A percentile compares a stretch with the other conserved stretches of the same genome.
phyloP scores from a whole-genome alignment of 352 stramenopile species.

The Phytophthora hibernalis region DNA sequence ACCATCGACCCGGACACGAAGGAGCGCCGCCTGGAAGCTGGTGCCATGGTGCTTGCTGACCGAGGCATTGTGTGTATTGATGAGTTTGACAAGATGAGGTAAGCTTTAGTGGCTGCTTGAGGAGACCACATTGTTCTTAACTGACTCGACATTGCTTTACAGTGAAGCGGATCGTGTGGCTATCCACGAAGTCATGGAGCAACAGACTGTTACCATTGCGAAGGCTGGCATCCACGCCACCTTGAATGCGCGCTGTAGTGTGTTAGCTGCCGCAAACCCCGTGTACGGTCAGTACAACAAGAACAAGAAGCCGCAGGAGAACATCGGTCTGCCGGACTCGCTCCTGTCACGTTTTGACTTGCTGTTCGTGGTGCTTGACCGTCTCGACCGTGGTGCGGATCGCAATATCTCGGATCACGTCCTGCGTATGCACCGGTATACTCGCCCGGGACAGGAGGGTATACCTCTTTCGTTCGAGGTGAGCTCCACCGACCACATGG shows the following conservation, averaged over 20 bases:
- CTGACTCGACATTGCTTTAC: conserved; percentile 27
- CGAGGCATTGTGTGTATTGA: conserved; percentile 99
- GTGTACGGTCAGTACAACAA: conserved; percentile 99
- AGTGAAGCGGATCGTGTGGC: conserved; percentile 97
- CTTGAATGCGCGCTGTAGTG: conserved; percentile 98
- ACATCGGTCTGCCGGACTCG: conserved; percentile 99
- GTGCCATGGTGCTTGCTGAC: conserved; percentile 99
- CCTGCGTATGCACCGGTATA: conserved; percentile 97
- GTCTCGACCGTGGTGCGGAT: conserved; percentile 95
- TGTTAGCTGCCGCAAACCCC: conserved; percentile 99
- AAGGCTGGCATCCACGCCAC: conserved; percentile 99
- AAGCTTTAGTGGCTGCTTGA: background rate
- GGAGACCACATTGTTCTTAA: background rate
- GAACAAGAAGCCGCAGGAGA: conserved; percentile 97
- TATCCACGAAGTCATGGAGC: conserved; percentile 99
- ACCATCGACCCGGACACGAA: conserved; percentile 96
- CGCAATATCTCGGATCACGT: conserved; percentile 98
- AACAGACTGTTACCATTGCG: conserved; percentile 99
- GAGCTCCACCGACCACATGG: conserved; percentile 83
- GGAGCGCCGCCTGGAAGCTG: conserved; percentile 95
- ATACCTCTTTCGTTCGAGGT: conserved; percentile 90
- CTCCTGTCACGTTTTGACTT: conserved; percentile 99
- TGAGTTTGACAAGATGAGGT: conserved; percentile 99
- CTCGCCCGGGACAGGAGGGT: conserved; percentile 84
- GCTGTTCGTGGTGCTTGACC: conserved; percentile 99